Percentiles rank a stretch among this genome's conserved stretches.
These are phyloP conservation scores for Plasmodium billcollinsi DNA, from an alignment of 169 alveolate genomes.

Conservation along the genomic window DNA sequence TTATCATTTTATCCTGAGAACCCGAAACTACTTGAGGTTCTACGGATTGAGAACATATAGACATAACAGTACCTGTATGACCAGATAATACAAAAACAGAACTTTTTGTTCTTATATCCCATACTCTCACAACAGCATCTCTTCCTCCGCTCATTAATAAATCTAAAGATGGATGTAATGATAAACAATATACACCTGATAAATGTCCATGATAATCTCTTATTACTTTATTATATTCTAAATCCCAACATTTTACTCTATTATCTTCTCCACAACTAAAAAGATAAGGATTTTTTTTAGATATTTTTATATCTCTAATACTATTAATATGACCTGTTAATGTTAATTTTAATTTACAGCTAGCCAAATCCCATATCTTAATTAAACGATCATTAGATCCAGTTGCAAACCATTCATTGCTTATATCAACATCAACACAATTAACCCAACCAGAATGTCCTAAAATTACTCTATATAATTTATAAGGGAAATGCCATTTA, in stretches of 20 bases:
- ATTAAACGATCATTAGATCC: conserved; percentile 98
- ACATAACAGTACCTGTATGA: conserved; percentile 95
- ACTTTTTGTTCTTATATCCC: conserved; percentile 99
- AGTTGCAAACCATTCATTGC: conserved; percentile 97
- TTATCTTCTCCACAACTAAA: conserved; percentile 99
- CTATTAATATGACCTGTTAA: conserved; percentile 98
- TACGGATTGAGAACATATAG: conserved; percentile 92
- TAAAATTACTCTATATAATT: conserved; percentile 95
- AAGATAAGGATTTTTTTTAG: conserved; percentile 97
- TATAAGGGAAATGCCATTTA: conserved; percentile 98
- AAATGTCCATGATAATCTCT: conserved; percentile 98
- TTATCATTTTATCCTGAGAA: conserved; percentile 95
- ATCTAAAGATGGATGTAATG: conserved; percentile 98
- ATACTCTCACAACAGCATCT: conserved; percentile 97
- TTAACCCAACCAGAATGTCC: conserved; percentile 99
- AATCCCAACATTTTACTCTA: conserved; percentile 98
- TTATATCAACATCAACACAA: conserved; percentile 96
- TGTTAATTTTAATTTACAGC: conserved; percentile 96
- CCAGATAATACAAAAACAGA: conserved; percentile 95
- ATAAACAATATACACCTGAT: conserved; percentile 95
- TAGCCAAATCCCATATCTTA: conserved; percentile 98
- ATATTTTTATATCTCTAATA: conserved; percentile 94
- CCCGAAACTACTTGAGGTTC: conserved; percentile 99
- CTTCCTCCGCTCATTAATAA: conserved; percentile 98
- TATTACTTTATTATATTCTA: conserved; percentile 97